These are phyloP conservation scores for Pythium sukuiense DNA, from an alignment of 352 stramenopile species.

Conservation along the genomic window DNA sequence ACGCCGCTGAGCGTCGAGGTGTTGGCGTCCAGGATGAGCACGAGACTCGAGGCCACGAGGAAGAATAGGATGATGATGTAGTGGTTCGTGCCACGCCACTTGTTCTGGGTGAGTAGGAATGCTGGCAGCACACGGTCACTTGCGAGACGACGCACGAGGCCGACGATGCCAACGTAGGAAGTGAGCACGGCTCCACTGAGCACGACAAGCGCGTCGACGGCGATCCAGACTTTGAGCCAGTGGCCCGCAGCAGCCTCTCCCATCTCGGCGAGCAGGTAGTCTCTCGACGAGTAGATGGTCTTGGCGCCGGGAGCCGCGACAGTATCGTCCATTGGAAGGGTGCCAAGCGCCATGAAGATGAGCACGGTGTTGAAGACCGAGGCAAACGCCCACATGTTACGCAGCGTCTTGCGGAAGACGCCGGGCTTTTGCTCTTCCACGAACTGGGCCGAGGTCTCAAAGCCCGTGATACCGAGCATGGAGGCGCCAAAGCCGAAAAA, in stretches of 20 bases:
- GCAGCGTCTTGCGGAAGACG: slow-evolving; percentile 60
- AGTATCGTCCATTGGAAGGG: slow-evolving; percentile 54
- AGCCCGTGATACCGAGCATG: slow-evolving; percentile 84
- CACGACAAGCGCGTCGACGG: slow-evolving; percentile 80
- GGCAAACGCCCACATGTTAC: slow-evolving; percentile 72
- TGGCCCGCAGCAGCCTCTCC: slow-evolving; percentile 41
- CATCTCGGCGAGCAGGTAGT: slow-evolving; percentile 64
- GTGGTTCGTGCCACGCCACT: slow-evolving; percentile 58
- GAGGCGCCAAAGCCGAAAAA: slow-evolving; percentile 64
- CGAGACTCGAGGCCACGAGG: slow-evolving; percentile 42
- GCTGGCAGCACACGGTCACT: slow-evolving; percentile 51
- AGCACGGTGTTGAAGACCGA: slow-evolving; percentile 80
- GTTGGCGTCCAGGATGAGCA: slow-evolving; percentile 61
- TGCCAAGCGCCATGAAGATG: slow-evolving; percentile 54
- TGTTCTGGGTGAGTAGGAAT: slow-evolving; percentile 44
- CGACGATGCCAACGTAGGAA: slow-evolving; percentile 80
- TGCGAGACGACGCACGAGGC: slow-evolving; percentile 57
- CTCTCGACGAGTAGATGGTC: slow-evolving; percentile 50
- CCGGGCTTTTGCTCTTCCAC: slow-evolving; percentile 75
- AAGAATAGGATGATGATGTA: slow-evolving; percentile 69
- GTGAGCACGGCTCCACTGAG: slow-evolving; percentile 73
- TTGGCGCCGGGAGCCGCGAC: too few relatives aligned
- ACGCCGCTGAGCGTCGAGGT: slow-evolving; percentile 85
- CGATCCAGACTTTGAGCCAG: slow-evolving; percentile 51
- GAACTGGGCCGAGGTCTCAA: slow-evolving; percentile 84